Evolutionary conservation across 345 rosid genomes (phyloP), one percentile per base, ranked within the genome.

Genomic region (Hevea brasiliensis): DNA sequence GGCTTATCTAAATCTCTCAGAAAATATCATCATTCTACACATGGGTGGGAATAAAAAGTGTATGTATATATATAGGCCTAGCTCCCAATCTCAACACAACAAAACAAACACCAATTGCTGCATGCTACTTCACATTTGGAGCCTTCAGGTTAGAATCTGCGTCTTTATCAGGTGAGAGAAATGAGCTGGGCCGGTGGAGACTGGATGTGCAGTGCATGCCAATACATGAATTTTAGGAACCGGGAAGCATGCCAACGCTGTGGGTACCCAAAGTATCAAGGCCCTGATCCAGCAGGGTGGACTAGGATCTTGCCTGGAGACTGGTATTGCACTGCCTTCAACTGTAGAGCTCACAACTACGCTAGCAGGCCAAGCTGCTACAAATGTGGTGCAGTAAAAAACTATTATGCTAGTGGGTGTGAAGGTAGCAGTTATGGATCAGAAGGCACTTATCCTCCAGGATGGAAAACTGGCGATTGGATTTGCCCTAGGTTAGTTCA

Each of bases 381-480:
- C 72, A 85, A 78, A 65, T 92, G 97, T 27, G 93, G 88, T 61
- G 77, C 89, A 7, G 67, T 78, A 26, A 91, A 86, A 81, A 82
- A 70, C 56, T 87, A 84, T 41, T 67, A 57, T 32, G 62, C 40
- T 13, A 2, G 53, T 47, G 48, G 41, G 20, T 45, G 51, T 58
- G 68, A 45, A 3, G 13, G 53, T 15, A 67, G 26, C 35, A 53
- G 24, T 3, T 59, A 10, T 54, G 73, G 47, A 11, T 59, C 72
- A 7, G 70, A 71, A 23, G 41, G 64, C 23, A 44, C 58, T 60
- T 66, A 26, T 20, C 92, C 90, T 72, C 86, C 94, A 18, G 78
- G 87, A 50, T 91, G 94, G 94, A 91, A 91, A 80, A 74, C 92
- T 40, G 97, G 97, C 7, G 97, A 91, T 58, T 91, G 97, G 97